These are phyloP conservation scores for Pleurotus pulmonarius DNA, from an alignment of 768 basidiomycete genomes.

Conservation along the genomic window DNA sequence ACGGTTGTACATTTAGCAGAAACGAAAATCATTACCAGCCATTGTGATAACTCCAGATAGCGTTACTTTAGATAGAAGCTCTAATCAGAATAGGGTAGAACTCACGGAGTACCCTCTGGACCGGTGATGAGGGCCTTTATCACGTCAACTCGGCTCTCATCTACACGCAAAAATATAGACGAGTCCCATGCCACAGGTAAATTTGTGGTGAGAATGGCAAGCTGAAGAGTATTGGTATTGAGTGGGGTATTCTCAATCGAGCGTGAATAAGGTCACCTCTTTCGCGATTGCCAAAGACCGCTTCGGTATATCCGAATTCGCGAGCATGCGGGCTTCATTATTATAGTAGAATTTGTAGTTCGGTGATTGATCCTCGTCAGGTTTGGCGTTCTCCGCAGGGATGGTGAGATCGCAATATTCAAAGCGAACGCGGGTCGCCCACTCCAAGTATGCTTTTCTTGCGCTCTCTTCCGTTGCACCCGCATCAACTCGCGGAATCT, in stretches of 20 bases:
- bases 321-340: slow-evolving; percentile 80
- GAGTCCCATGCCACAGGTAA: slow-evolving; percentile 95
- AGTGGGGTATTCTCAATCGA: too few species aligned
- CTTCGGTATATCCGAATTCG: slow-evolving; percentile 84
- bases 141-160: slow-evolving; percentile 87
- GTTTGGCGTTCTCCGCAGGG: slow-evolving; percentile 15
- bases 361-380: slow-evolving; percentile 51
- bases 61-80: slow-evolving; percentile 1
- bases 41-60: slow-evolving; percentile 67
- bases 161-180: slow-evolving; percentile 88
- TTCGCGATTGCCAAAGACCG: slow-evolving; percentile 93
- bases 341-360: slow-evolving; percentile 83
- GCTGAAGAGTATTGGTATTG: slow-evolving; percentile 34
- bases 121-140: slow-evolving; percentile 92
- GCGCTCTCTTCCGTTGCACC: slow-evolving; percentile 65
- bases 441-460: slow-evolving; percentile 71
- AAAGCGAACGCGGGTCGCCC: slow-evolving; percentile 81
- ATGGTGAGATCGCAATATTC: slow-evolving; percentile 88
- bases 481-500: slow-evolving; percentile 38
- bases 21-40: slow-evolving; percentile 62
- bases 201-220: slow-evolving; percentile 91
- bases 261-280: slow-evolving; percentile 48
- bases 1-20: not conserved
- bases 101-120: slow-evolving; percentile 91
- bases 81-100: slow-evolving; percentile 13